phyloP scores from a whole-genome alignment of 192 early-diverging fungal genomes.

The Coemansia sp. region DNA sequence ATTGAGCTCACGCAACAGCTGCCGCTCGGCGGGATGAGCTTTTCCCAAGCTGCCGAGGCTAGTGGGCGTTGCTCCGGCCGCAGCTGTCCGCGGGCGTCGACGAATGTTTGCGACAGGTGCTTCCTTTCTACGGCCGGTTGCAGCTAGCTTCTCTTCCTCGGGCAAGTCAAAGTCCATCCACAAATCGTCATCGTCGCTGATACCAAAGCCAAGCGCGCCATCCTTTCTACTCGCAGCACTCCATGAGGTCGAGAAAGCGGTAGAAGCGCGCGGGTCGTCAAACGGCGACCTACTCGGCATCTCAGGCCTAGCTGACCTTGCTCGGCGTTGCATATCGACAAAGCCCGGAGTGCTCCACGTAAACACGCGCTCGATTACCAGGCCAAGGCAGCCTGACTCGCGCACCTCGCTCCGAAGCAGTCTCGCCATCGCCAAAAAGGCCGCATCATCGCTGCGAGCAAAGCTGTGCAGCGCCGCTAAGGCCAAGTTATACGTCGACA shows the following conservation, averaged over 20 bases:
- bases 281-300: neutral
- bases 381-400: constrained; percentile 48
- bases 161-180: constrained; percentile 57
- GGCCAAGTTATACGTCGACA: constrained; percentile 46
- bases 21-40: neutral
- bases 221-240: neutral
- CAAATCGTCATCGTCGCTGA: constrained; percentile 22
- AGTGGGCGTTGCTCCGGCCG: neutral
- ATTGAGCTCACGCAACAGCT: constrained; percentile 12
- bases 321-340: constrained; percentile 4
- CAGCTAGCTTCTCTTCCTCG: constrained; percentile 15
- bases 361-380: constrained; percentile 31
- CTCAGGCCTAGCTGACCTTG: neutral
- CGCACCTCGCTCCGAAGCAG: constrained; percentile 47
- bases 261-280: neutral
- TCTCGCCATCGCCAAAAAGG: constrained; percentile 47
- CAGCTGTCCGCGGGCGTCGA: no score
- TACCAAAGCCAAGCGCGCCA: neutral
- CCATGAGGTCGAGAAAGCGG: neutral
- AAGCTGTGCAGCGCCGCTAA: constrained; percentile 43
- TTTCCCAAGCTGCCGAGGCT: neutral
- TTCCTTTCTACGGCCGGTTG: neutral
- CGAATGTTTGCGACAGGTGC: neutral
- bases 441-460: constrained; percentile 44
- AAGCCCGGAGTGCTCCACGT: constrained; percentile 23